phyloP scores from a whole-genome alignment of 2,329 filamentous ascomycete species.

The Epichloe elymi region DNA sequence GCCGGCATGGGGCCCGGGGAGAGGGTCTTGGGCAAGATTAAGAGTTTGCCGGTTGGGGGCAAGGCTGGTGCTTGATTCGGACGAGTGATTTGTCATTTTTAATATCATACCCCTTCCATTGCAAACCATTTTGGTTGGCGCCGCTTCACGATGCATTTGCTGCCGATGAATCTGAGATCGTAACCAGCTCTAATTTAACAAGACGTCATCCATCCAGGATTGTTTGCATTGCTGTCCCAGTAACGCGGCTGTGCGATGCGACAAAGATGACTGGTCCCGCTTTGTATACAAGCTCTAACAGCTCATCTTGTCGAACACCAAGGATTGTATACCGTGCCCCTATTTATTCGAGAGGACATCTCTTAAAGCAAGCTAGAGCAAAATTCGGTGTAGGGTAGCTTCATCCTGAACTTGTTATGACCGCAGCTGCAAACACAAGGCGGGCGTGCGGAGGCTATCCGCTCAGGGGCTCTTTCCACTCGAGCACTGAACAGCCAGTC shows the following conservation, averaged over 20 bases:
- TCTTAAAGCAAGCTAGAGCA: too few relatives aligned
- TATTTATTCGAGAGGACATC: too few relatives aligned
- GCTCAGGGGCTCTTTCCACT: not conserved
- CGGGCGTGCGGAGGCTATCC: not conserved
- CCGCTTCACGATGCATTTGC: not conserved
- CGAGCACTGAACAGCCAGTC: not conserved
- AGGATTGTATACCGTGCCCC: too few relatives aligned
- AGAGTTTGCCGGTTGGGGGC: conserved; percentile 17
- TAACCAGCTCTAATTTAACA: not conserved
- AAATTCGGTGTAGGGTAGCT: too few relatives aligned
- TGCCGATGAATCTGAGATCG: not conserved
- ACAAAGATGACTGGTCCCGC: too few relatives aligned
- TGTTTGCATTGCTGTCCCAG: too few relatives aligned
- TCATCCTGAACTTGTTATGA: too few relatives aligned
- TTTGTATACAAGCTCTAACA: too few relatives aligned
- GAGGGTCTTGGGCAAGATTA: conserved; percentile 28
- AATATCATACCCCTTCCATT: conserved; percentile 1
- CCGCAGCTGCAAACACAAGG: not conserved
- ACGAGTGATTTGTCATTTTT: not conserved
- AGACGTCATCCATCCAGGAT: too few relatives aligned
- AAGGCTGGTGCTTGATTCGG: conserved; percentile 3
- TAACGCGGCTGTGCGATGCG: too few relatives aligned
- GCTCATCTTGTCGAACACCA: too few relatives aligned
- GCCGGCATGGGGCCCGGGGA: conserved; percentile 15
- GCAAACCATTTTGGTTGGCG: not conserved